These are phyloP conservation scores for Daldinia vernicosa DNA, from an alignment of 495 filamentous ascomycete species.

Conservation along the genomic window DNA sequence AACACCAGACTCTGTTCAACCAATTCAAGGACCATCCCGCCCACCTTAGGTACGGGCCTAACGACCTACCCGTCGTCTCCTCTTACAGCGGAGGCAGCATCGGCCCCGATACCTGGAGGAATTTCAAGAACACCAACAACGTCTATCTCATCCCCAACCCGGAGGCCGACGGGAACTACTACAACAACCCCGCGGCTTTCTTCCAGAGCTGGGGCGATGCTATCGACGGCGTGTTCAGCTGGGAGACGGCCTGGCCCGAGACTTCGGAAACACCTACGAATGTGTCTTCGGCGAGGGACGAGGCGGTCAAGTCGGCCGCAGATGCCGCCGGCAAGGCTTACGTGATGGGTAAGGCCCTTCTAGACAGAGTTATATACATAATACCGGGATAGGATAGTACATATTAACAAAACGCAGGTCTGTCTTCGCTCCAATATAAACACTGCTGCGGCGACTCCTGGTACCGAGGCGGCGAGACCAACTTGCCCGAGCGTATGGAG, in stretches of 20 bases:
- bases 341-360: conserved; percentile 45
- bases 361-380: no score
- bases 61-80: conserved; percentile 43
- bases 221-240: conserved; percentile 51
- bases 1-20: conserved; percentile 41
- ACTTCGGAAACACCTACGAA: conserved; percentile 35
- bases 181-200: conserved; percentile 37
- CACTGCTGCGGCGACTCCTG: conserved; percentile 47
- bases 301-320: conserved; percentile 37
- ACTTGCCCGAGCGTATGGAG: conserved; percentile 49
- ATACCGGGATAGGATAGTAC: neutral
- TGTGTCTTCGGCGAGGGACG: conserved; percentile 37
- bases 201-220: conserved; percentile 37
- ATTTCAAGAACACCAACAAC: conserved; percentile 43
- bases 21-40: conserved; percentile 40
- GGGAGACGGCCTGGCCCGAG: conserved; percentile 50
- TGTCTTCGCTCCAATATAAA: conserved; percentile 54
- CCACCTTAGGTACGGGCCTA: conserved; percentile 43
- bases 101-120: conserved; percentile 38
- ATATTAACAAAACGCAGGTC: conserved; percentile 31
- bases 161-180: conserved; percentile 40
- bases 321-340: conserved; percentile 47
- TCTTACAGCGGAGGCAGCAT: conserved; percentile 44
- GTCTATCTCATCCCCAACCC: conserved; percentile 48
- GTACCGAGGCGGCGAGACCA: conserved; percentile 56